Base-by-base conservation (phyloP, 345 rosid species). In the Syzygium aqueum region DNA sequence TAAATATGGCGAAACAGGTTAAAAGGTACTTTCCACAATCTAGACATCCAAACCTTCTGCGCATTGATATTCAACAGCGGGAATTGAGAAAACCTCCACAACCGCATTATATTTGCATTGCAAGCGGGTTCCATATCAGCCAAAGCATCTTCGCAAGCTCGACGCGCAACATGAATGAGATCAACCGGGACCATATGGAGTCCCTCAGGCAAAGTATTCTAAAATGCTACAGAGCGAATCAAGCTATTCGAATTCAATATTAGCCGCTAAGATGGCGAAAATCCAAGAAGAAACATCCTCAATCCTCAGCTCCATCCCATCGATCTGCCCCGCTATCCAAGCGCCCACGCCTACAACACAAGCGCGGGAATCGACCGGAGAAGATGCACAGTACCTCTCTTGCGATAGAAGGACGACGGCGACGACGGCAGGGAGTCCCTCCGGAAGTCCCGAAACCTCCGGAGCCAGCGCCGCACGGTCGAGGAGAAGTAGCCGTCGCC, bases 341-440 rank as follows among this genome's bases (percentile, higher is more conserved):
- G 30, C 43, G 43, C 77, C 80, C 1, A 73, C 80, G 80, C 80
- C 9, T 9, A 73, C 80, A 22, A 73, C 80, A 73, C 3, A 11
- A 37, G 49, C 37, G 11, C 27, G 49, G 49, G 80, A 73, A 73
- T 23, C 80, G 19, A 73, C 25, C 5, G 80, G 43, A 33, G 54
- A 19, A 57, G 46, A 49, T 50, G 80, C 88, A 51, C 73, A 30
- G 25, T 86, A 95, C 99, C 99, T 95, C 94, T 88, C 90, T 94
- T 93, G 86, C 95, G 95, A 85, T 96, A 93, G 88, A 96, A 95
- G 86, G 92, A 89, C 4, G 98, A 90, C 53, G 98, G 89, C 53
- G 98, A 89, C 33, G 99, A 95, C 65, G 95, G 98, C 82, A 96
- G 92, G 46, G 99, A 95, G 51, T 96, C 98, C 50, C 91, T 88